Evolutionary conservation across 352 stramenopile genomes (phyloP).

Genomic region (Pythium sukuiense): DNA sequence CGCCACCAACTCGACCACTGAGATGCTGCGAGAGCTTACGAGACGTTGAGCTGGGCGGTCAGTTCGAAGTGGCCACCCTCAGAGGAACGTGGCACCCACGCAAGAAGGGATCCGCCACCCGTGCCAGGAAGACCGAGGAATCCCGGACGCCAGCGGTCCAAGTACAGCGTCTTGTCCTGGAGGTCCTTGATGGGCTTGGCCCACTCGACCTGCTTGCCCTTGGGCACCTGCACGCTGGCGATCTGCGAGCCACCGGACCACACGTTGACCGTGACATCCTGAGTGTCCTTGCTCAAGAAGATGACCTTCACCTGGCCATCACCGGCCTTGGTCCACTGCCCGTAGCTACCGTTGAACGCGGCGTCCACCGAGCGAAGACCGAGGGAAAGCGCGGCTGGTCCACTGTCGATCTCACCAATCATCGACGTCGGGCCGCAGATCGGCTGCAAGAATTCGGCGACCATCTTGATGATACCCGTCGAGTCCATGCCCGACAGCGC

Average conservation of each 20-base stretch:
- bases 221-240: slow-evolving; percentile 35
- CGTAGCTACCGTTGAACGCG: slow-evolving; percentile 40
- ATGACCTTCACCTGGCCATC: slow-evolving; percentile 39
- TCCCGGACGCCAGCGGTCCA: slow-evolving; percentile 65
- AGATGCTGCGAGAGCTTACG: slow-evolving; percentile 9
- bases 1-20: no score
- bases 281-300: slow-evolving; percentile 43
- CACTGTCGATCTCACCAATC: slow-evolving; percentile 51
- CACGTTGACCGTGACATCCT: slow-evolving; percentile 51
- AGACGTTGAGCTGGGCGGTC: slow-evolving; percentile 38
- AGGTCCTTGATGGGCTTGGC: slow-evolving; percentile 33
- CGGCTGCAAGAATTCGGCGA: slow-evolving; percentile 49
- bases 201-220: slow-evolving; percentile 36
- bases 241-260: slow-evolving; percentile 48
- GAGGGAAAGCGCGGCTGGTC: slow-evolving; percentile 37
- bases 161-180: slow-evolving; percentile 58
- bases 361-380: slow-evolving; percentile 35
- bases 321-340: slow-evolving; percentile 41
- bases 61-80: slow-evolving; percentile 46
- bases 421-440: slow-evolving; percentile 51
- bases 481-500: slow-evolving; percentile 46
- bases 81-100: slow-evolving; percentile 50
- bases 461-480: slow-evolving; percentile 36
- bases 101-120: slow-evolving; percentile 54
- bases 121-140: slow-evolving; percentile 53